Conservation (phyloP, 208 protist species). For the Leishmania lainsoni region DNA sequence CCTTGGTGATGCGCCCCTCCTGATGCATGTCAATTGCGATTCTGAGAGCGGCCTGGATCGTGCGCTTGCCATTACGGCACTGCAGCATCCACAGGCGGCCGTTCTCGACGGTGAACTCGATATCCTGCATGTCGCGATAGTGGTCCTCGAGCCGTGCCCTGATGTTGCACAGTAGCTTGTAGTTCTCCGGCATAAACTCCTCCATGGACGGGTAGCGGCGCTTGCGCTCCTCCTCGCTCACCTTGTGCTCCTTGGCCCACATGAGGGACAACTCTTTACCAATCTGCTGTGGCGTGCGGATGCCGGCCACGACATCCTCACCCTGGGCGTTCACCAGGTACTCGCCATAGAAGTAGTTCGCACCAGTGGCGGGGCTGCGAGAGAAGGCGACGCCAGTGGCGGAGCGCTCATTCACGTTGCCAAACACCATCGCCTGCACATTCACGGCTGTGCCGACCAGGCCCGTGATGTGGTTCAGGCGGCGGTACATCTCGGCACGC, state of each 20-base stretch:
- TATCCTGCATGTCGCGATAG: conserved; percentile 96
- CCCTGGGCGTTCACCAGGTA: conserved; percentile 96
- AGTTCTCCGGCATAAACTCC: conserved; percentile 85
- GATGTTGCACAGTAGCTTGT: conserved; percentile 85
- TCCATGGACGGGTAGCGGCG: conserved; percentile 81
- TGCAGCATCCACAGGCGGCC: conserved; percentile 95
- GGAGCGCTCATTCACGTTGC: conserved; percentile 91
- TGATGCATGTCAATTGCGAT: conserved; percentile 93
- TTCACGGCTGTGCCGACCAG: conserved; percentile 95
- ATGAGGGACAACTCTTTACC: conserved; percentile 51
- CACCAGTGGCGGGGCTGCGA: conserved; percentile 92
- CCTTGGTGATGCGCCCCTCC: conserved; percentile 91
- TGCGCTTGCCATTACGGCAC: conserved; percentile 94
- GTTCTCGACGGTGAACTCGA: conserved; percentile 97
- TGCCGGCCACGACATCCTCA: conserved; percentile 96
- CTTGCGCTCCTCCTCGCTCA: conserved; percentile 69
- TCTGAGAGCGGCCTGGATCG: conserved; percentile 85
- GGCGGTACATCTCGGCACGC: conserved; percentile 92
- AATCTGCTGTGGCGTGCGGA: conserved; percentile 93
- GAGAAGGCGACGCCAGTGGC: conserved; percentile 96
- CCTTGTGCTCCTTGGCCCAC: conserved; percentile 75
- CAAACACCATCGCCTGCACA: conserved; percentile 96
- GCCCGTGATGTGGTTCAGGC: conserved; percentile 90
- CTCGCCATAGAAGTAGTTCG: conserved; percentile 95
- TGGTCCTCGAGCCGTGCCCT: conserved; percentile 84